Conservation (phyloP, 2,329 filamentous ascomycete genomes). For the Xylogone sp. region DNA sequence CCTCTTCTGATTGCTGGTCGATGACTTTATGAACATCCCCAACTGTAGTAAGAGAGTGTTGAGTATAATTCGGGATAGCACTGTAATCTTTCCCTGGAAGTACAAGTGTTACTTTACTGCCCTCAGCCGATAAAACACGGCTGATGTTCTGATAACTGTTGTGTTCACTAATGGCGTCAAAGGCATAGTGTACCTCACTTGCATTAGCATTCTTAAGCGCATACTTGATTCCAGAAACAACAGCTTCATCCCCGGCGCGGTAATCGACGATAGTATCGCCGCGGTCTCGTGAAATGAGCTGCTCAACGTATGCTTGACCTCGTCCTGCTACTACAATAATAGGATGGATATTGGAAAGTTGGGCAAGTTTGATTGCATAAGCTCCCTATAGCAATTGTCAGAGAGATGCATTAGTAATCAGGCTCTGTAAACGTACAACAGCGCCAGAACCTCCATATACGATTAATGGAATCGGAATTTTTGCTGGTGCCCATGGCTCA, state of each 20-base stretch:
- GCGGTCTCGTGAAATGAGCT: conserved; percentile 41
- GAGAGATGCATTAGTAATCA: background rate
- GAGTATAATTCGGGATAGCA: conserved; percentile 22
- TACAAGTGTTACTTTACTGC: conserved; percentile 34
- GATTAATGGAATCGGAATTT: conserved; percentile 16
- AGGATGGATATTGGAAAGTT: conserved; percentile 48
- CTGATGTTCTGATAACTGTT: conserved; percentile 22
- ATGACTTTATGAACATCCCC: conserved; percentile 16
- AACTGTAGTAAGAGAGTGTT: conserved; percentile 16
- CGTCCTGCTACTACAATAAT: conserved; percentile 54
- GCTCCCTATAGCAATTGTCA: conserved; percentile 33
- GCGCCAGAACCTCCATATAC: conserved; percentile 24
- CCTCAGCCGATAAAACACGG: conserved; percentile 20
- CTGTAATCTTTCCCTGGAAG: conserved; percentile 39
- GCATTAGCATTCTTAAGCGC: conserved; percentile 19
- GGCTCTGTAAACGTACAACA: conserved; percentile 16
- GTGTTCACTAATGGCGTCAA: conserved; percentile 24
- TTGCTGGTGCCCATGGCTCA: conserved; percentile 30
- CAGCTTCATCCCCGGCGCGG: conserved; percentile 41
- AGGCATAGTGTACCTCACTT: conserved; percentile 21
- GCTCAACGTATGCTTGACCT: conserved; percentile 42
- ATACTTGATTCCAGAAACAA: conserved; percentile 29
- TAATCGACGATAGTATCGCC: conserved; percentile 56
- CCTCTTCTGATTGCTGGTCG: conserved; percentile 6
- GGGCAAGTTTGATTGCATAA: conserved; percentile 51